phyloP scores from a whole-genome alignment of 192 early-diverging fungal genomes.

The Funneliformis mosseae region DNA sequence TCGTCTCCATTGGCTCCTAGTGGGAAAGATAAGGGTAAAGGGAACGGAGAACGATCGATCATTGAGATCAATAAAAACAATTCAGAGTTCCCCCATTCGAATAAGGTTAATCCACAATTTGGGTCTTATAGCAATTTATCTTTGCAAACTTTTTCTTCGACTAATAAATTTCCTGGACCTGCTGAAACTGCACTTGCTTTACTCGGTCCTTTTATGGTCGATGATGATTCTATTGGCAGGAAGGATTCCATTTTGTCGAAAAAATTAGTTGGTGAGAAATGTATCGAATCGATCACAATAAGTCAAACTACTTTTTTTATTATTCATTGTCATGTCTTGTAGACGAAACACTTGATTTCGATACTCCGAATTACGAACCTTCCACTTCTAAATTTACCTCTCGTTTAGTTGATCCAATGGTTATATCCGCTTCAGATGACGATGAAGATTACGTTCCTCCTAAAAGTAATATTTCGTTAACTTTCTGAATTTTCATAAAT shows the following conservation, averaged over 20 bases:
- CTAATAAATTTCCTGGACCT: not conserved
- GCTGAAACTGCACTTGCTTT: not conserved
- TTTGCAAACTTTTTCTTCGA: not conserved
- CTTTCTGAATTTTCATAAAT: not conserved
- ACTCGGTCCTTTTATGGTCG: not conserved
- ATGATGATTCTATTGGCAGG: not conserved
- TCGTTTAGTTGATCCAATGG: not conserved
- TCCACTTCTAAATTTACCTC: not conserved
- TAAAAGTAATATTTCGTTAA: not conserved
- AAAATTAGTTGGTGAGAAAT: not conserved
- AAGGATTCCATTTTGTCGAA: not conserved
- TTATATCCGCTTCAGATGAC: not conserved
- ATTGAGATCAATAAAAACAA: not conserved
- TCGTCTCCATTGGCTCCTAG: not conserved
- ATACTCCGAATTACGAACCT: not conserved
- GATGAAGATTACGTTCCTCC: conserved; percentile 21
- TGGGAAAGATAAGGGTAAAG: not conserved
- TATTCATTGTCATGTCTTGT: not conserved
- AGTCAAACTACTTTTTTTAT: not conserved
- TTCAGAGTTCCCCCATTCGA: not conserved
- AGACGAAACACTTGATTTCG: not conserved
- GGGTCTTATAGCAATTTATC: not conserved
- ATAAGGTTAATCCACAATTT: not conserved
- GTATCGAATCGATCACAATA: not conserved
- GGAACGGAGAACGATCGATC: not conserved